Base-by-base conservation (phyloP, 495 filamentous ascomycete genomes). In the Neurospora sp. region DNA sequence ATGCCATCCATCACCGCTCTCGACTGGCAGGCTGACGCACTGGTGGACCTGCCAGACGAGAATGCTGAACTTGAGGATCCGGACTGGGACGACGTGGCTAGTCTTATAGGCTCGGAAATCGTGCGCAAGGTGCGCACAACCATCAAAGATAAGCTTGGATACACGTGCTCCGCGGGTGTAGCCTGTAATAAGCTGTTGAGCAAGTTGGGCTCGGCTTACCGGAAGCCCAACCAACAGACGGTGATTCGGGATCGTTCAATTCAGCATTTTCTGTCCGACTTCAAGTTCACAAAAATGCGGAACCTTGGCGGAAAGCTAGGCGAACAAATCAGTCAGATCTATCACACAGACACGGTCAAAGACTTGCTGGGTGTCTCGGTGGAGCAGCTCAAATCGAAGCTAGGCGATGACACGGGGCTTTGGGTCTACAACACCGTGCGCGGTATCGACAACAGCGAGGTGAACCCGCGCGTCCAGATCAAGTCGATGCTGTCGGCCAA, bases 401-500 rank as follows among this genome's bases (percentile, higher is more conserved):
- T 99, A 14, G 92, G 94, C 37, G 93, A 96, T 70, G 93, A 97
- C 46, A 96, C 91, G 3, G 94, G 93, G 18, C 83, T 88, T 8
- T 98, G 95, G 94, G 85, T 99, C 31, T 94, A 97, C 82, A 87
- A 91, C 70, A 90, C 91, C 22, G 90, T 98, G 59, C 90, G 96
- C 0, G 96, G 96, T 1, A 89, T 93, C 70, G 96, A 99, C 79
- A 80, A 83, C 48, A 96, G 91, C 78, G 94, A 97, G 82, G 94
- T 98, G 75, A 97, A 93, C 76, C 86, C 94, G 42, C 88, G 96
- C 73, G 97, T 94, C 14, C 92, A 94, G 76, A 97, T 97, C 79
- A 98, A 98, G 78, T 94, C 92, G 27, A 99, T 99, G 96, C 87
- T 98, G n/a, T 97, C 93, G 2, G 94, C 96, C 61, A 99, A 99